phyloP scores from a whole-genome alignment of 805 yeast genomes.

The Nakazawaea wyomingensis region DNA sequence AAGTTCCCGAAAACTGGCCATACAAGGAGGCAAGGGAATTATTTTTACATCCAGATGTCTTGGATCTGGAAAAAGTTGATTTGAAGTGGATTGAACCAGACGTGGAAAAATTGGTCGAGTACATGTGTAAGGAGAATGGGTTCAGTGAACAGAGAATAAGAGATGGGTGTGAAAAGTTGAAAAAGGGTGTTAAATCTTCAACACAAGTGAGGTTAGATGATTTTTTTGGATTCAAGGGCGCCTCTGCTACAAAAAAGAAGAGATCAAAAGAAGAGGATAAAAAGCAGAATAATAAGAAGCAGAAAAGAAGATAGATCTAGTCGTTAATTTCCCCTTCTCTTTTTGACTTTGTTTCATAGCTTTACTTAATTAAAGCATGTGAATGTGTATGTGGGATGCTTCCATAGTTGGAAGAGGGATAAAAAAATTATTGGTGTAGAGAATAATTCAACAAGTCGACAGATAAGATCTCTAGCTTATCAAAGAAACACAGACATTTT shows the following conservation, averaged over 20 bases:
- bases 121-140: conserved; percentile 81
- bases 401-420: too few species aligned
- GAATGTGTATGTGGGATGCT: too few species aligned
- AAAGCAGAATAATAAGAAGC: conserved; percentile 24
- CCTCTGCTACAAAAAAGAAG: conserved; percentile 42
- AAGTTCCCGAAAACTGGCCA: conserved; percentile 94
- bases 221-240: conserved; percentile 62
- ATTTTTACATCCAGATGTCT: conserved; percentile 78
- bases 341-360: too few species aligned
- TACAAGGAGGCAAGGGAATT: conserved; percentile 80
- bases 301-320: conserved; percentile 16
- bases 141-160: conserved; percentile 90
- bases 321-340: too few species aligned
- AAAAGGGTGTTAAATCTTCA: conserved; percentile 77
- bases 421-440: too few species aligned
- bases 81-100: conserved; percentile 90
- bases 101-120: conserved; percentile 74
- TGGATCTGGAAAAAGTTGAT: conserved; percentile 52
- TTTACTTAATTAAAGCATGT: too few species aligned
- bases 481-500: too few species aligned
- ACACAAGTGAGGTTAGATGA: conserved; percentile 92
- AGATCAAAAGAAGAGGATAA: conserved; percentile 30
- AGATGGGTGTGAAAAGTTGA: conserved; percentile 79
- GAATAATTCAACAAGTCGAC: too few species aligned
- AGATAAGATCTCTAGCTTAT: too few species aligned